Conservation (phyloP, 352 stramenopile species). For the Phytophthora agathidicida region DNA sequence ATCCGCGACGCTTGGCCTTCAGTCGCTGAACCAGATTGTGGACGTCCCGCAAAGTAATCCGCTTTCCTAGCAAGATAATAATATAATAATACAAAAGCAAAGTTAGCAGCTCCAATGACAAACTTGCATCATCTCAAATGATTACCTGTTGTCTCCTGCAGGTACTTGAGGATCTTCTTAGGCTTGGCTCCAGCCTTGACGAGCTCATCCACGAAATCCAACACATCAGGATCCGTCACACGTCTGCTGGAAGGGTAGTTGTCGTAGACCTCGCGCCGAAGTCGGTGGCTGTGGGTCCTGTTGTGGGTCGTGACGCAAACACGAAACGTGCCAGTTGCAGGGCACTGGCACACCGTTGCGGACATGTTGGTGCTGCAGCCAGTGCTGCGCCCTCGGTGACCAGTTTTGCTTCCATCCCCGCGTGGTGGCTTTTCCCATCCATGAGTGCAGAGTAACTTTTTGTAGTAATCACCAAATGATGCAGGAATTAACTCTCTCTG, state of each 20-base stretch:
- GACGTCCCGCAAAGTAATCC: neutral
- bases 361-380: neutral
- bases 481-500: neutral
- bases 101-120: neutral
- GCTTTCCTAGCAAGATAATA: too few species aligned
- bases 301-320: conserved; percentile 2
- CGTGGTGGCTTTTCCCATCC: neutral
- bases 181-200: neutral
- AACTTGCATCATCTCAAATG: too few species aligned
- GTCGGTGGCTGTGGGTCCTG: conserved; percentile 1
- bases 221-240: neutral
- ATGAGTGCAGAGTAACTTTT: conserved; percentile 3
- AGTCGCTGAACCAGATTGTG: conserved; percentile 5
- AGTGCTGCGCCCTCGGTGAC: neutral
- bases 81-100: neutral
- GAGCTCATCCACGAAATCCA: conserved; percentile 10
- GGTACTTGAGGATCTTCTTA: conserved; percentile 11
- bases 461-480: neutral
- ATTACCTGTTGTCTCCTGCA: conserved; percentile 6
- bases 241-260: neutral
- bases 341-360: neutral
- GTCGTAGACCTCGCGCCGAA: neutral
- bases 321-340: neutral
- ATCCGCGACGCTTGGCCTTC: neutral
- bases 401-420: neutral